Conservation (phyloP, 129 eudicot genomes). For the Glebionis coronaria region DNA sequence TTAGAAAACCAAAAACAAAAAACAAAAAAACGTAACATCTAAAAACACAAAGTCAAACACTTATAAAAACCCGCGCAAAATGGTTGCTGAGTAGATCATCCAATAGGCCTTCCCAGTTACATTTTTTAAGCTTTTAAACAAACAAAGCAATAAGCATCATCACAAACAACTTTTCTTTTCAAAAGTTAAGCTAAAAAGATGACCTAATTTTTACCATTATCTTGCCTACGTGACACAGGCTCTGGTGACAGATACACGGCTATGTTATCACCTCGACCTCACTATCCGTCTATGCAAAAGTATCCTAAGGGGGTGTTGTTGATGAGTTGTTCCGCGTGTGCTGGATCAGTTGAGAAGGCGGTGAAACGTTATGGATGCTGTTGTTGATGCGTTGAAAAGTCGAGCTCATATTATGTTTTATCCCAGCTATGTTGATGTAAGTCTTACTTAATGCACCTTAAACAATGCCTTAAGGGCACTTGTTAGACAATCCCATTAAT, state of each 20-base stretch:
- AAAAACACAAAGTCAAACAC: too few relatives aligned
- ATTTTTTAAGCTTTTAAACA: constrained; percentile 1
- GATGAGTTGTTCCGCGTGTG: constrained; percentile 96
- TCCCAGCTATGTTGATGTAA: constrained; percentile 65
- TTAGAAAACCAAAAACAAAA: too few relatives aligned
- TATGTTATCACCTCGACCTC: constrained; percentile 64
- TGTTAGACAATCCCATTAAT: too few relatives aligned
- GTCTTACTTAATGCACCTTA: constrained; percentile 27
- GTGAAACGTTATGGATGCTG: constrained; percentile 88
- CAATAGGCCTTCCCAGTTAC: too few relatives aligned
- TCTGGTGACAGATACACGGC: constrained; percentile 38
- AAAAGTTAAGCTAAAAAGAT: constrained; percentile 39
- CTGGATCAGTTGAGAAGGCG: constrained; percentile 96
- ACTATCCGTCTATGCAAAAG: constrained; percentile 91
- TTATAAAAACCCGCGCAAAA: too few relatives aligned
- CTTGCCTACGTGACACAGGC: constrained; percentile 56
- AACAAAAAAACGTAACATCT: too few relatives aligned
- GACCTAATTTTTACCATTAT: constrained; percentile 50
- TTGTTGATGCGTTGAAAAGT: constrained; percentile 77
- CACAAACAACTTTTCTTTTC: constrained; percentile 18
- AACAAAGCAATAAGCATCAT: too few relatives aligned
- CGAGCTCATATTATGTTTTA: constrained; percentile 78
- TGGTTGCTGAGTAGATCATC: too few relatives aligned
- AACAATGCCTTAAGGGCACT: too few relatives aligned
- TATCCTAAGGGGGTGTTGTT: constrained; percentile 69